These are phyloP conservation scores for Candida oleophila DNA, from an alignment of 805 yeast species.

Conservation along the genomic window DNA sequence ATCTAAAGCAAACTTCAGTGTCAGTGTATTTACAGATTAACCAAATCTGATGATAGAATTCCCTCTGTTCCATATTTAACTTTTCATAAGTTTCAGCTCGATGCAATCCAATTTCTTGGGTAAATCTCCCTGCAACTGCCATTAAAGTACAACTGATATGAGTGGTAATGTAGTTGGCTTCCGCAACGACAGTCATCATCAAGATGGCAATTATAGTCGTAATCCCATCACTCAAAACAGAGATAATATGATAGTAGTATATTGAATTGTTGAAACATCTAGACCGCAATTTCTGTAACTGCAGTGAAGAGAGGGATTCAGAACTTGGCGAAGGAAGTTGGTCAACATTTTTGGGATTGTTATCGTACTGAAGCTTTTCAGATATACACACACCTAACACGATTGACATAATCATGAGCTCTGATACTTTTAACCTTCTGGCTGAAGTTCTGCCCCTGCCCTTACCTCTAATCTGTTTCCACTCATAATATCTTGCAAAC, in stretches of 20 bases:
- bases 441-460: conserved; percentile 3
- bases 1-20: conserved; percentile 40
- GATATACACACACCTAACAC: conserved; percentile 24
- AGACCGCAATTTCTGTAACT: not conserved
- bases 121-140: conserved; percentile 50
- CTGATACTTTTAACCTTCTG: conserved; percentile 24
- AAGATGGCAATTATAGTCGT: conserved; percentile 20
- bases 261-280: conserved; percentile 4
- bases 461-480: conserved; percentile 3
- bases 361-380: conserved; percentile 8
- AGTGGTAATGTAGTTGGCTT: conserved; percentile 29
- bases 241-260: conserved; percentile 20
- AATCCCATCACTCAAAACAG: conserved; percentile 24
- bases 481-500: conserved; percentile 26
- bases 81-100: conserved; percentile 43
- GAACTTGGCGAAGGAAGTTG: not conserved
- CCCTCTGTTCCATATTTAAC: conserved; percentile 33
- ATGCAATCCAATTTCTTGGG: conserved; percentile 59
- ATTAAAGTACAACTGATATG: conserved; percentile 43
- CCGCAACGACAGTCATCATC: conserved; percentile 21
- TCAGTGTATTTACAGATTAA: conserved; percentile 50
- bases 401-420: conserved; percentile 32
- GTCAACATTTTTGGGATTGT: not conserved
- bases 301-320: not conserved
- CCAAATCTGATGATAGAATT: conserved; percentile 46